Percentiles rank a stretch among this genome's conserved stretches.
Conservation (phyloP, 2,329 filamentous ascomycete species). For the Epichloe glyceriae region DNA sequence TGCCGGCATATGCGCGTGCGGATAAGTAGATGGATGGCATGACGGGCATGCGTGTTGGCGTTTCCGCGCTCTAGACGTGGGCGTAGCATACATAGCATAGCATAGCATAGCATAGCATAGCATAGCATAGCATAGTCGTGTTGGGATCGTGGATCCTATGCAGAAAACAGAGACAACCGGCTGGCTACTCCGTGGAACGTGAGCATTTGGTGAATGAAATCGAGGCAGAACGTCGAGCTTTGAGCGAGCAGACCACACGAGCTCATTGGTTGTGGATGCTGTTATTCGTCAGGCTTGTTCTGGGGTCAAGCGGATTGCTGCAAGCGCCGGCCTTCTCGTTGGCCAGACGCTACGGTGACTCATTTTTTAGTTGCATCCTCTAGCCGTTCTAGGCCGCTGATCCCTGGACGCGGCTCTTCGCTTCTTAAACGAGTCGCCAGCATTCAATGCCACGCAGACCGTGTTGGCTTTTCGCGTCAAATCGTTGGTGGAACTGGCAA, state of each 20-base stretch:
- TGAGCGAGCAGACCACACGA: not conserved
- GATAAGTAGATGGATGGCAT: not conserved
- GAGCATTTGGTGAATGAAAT: no score
- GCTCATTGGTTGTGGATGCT: not conserved
- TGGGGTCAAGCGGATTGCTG: slow-evolving; percentile 16
- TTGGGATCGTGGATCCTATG: not conserved
- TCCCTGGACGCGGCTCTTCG: not conserved
- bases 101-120: no score
- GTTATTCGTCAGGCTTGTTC: slow-evolving; percentile 6
- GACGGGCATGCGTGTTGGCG: not conserved
- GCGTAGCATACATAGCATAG: no score
- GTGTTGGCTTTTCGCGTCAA: not conserved
- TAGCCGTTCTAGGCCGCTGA: not conserved
- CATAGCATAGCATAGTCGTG: not conserved
- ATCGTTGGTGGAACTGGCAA: not conserved
- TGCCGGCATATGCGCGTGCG: not conserved
- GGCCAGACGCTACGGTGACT: slow-evolving; percentile 19
- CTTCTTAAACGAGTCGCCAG: not conserved
- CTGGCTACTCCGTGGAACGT: no score
- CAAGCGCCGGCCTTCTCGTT: slow-evolving; percentile 18
- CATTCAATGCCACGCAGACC: not conserved
- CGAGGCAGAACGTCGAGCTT: not conserved
- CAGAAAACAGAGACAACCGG: not conserved
- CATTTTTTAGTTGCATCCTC: slow-evolving; percentile 18
- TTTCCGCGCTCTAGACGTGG: not conserved